Evolutionary conservation across 2,329 filamentous ascomycete species (phyloP).

Genomic region (Penicillium sumatraense): DNA sequence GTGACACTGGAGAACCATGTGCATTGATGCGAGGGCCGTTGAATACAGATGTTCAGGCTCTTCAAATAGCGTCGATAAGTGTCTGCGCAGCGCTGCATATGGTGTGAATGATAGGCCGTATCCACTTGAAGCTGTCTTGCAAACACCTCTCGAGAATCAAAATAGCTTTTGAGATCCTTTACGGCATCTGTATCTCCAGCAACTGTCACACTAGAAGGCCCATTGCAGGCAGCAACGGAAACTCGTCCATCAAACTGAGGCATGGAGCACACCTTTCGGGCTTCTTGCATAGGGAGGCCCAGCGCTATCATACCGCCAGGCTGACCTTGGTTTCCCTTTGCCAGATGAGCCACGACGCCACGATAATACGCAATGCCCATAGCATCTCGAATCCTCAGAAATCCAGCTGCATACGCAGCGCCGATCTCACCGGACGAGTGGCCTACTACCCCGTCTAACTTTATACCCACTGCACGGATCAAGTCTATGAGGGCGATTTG

Average conservation of each 20-base stretch:
- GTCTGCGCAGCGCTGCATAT: slow-evolving; percentile 29
- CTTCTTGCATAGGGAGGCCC: neutral
- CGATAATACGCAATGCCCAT: neutral
- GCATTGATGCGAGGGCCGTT: neutral
- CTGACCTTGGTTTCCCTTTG: neutral
- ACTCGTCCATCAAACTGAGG: slow-evolving; percentile 3
- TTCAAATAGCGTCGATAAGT: slow-evolving; percentile 21
- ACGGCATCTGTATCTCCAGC: slow-evolving; percentile 37
- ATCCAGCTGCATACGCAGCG: slow-evolving; percentile 10
- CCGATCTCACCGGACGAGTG: slow-evolving; percentile 17
- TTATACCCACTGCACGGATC: neutral
- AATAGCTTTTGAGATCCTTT: slow-evolving; percentile 17
- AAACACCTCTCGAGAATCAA: slow-evolving; percentile 29
- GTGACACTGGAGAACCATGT: slow-evolving; percentile 18
- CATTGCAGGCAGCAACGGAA: slow-evolving; percentile 45
- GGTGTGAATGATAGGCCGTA: slow-evolving; percentile 32
- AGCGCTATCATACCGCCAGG: neutral
- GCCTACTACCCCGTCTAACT: neutral
- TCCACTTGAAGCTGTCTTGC: slow-evolving; percentile 29
- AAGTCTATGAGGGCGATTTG: slow-evolving; percentile 12
- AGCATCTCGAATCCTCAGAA: slow-evolving; percentile 3
- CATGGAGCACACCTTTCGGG: no score
- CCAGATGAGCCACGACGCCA: neutral
- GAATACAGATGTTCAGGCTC: neutral
- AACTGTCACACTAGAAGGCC: slow-evolving; percentile 41